These are phyloP conservation scores for Yamadazyma atlantica DNA, from an alignment of 1,139 yeast species.

Conservation along the genomic window DNA sequence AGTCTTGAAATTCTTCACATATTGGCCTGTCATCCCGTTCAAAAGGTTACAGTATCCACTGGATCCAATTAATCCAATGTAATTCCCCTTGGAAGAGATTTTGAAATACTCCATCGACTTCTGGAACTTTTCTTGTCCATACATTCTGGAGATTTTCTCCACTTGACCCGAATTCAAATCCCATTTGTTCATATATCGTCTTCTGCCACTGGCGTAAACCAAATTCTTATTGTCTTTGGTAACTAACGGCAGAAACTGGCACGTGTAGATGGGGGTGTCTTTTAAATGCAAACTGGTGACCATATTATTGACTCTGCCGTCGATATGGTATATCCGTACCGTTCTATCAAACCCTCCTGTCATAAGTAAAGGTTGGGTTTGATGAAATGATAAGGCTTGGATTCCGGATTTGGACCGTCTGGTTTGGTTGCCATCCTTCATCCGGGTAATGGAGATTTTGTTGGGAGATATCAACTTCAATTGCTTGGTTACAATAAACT, in stretches of 20 bases:
- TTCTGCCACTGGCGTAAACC: slow-evolving; percentile 86
- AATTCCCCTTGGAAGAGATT: slow-evolving; percentile 67
- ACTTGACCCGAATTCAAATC: slow-evolving; percentile 72
- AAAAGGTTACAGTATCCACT: slow-evolving; percentile 89
- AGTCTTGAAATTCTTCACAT: slow-evolving; percentile 81
- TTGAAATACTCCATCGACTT: slow-evolving; percentile 85
- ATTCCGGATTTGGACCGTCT: slow-evolving; percentile 73
- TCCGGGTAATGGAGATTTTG: slow-evolving; percentile 69
- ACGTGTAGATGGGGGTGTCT: slow-evolving; percentile 78
- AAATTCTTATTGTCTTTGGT: slow-evolving; percentile 46
- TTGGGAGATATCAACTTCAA: slow-evolving; percentile 68
- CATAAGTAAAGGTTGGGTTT: slow-evolving; percentile 74
- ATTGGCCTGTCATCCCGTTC: slow-evolving; percentile 76
- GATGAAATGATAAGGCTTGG: slow-evolving; percentile 84
- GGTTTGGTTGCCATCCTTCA: slow-evolving; percentile 81
- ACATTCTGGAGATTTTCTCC: slow-evolving; percentile 83
- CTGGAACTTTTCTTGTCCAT: slow-evolving; percentile 87
- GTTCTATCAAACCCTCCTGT: slow-evolving; percentile 95
- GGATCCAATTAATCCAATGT: slow-evolving; percentile 74
- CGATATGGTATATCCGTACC: slow-evolving; percentile 81
- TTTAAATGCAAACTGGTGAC: slow-evolving; percentile 81
- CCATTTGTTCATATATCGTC: slow-evolving; percentile 92
- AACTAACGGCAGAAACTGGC: slow-evolving; percentile 53
- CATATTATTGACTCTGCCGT: slow-evolving; percentile 80
- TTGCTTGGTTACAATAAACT: slow-evolving; percentile 51